Conservation (phyloP, 805 yeast genomes). For the Zygosaccharomyces bisporus region DNA sequence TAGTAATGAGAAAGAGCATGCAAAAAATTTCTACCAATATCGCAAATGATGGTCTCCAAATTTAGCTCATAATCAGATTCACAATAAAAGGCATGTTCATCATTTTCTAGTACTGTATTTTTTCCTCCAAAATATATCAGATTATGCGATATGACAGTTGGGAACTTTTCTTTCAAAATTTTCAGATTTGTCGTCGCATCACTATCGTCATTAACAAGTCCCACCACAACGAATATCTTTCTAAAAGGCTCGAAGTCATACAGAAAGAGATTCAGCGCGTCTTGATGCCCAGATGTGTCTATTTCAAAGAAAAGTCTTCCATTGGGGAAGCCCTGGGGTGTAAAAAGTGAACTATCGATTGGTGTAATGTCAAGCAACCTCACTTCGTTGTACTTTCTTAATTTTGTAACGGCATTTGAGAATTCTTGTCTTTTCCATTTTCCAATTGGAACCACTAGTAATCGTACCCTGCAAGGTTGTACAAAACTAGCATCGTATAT, state of each 20-base stretch:
- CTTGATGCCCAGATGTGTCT: conserved; percentile 38
- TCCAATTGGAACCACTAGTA: conserved; percentile 67
- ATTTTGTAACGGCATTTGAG: conserved; percentile 38
- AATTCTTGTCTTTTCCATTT: conserved; percentile 40
- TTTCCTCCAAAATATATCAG: conserved; percentile 22
- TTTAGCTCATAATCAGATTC: conserved; percentile 23
- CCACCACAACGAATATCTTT: conserved; percentile 63
- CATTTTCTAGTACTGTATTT: not conserved
- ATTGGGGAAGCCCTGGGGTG: conserved; percentile 79
- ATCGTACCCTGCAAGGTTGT: conserved; percentile 62
- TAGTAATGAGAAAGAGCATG: conserved; percentile 63
- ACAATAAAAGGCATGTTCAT: conserved; percentile 4
- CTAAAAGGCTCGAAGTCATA: conserved; percentile 90
- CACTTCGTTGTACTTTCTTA: conserved; percentile 56
- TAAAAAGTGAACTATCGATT: conserved; percentile 54
- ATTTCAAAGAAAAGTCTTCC: conserved; percentile 68
- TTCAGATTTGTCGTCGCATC: conserved; percentile 31
- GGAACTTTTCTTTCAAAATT: conserved; percentile 37
- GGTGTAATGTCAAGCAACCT: conserved; percentile 75
- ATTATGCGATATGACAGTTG: conserved; percentile 33
- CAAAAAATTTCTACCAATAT: conserved; percentile 61
- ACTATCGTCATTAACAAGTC: conserved; percentile 36
- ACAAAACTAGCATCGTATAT: conserved; percentile 35
- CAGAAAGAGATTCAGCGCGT: conserved; percentile 58
- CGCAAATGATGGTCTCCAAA: conserved; percentile 67